Evolutionary conservation across 306 rosid genomes (phyloP).

Genomic region (Vigna reflexopilosa): DNA sequence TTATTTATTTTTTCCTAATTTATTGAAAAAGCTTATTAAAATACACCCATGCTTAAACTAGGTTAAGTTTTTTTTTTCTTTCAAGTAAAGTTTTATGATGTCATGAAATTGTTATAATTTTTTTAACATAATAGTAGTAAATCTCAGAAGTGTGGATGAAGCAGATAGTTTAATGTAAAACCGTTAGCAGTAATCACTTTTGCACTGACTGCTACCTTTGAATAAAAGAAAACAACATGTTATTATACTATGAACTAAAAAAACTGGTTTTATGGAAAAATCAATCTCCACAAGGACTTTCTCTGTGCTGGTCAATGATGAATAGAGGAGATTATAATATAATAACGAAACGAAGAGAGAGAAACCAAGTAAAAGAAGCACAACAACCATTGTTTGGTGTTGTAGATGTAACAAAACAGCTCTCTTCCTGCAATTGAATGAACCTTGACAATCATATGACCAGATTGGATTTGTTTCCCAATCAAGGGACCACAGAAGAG

Average conservation of each 20-base stretch:
- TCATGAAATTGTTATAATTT: no score
- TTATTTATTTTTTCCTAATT: no score
- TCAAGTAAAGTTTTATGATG: no score
- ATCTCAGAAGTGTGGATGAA: neutral
- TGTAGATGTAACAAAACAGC: constrained; percentile 41
- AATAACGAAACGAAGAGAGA: neutral
- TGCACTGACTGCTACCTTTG: neutral
- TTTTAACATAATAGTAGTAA: neutral
- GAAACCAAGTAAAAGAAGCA: constrained; percentile 25
- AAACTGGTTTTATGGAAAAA: neutral
- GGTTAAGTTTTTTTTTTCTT: no score
- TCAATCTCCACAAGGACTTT: constrained; percentile 29
- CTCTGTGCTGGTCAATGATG: constrained; percentile 35
- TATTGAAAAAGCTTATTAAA: no score
- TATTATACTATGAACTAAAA: constrained; percentile 8
- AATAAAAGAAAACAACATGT: constrained; percentile 18
- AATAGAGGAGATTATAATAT: constrained; percentile 28
- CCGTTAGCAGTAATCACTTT: constrained; percentile 6
- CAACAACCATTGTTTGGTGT: constrained; percentile 27
- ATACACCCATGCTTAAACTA: no score
- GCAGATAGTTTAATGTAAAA: neutral
- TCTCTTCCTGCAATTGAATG: constrained; percentile 26
- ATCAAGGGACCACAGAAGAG: constrained; percentile 24
- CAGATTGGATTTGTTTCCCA: constrained; percentile 28
- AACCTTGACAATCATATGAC: constrained; percentile 40